Base-by-base conservation (phyloP, 371 early-diverging fungal genomes). In the Gilbertella persicaria region DNA sequence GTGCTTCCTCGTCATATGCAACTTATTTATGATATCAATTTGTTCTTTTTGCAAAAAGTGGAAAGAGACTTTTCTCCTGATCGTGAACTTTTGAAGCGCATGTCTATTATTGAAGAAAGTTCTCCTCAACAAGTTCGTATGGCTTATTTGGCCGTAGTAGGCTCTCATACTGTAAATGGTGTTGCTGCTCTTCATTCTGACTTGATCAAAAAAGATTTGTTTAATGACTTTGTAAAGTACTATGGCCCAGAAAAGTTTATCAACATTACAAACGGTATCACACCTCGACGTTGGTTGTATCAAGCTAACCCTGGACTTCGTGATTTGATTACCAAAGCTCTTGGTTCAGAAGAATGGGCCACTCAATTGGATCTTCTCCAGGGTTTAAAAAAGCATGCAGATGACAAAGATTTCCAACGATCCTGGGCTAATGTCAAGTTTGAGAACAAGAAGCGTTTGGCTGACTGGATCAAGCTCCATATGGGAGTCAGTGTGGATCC, bases 11-110 rank as follows among this genome's bases (percentile, higher is more conserved):
- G 96, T 51, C 93, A 93, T 70, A 83, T 96, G 92, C 85, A 89
- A 69, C 92, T 96, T 70, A 94, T 96, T 66, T 96, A 89, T 64
- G 96, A 95, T 67, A 90, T 96, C 83, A 96, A 96, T 69, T 73
- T 96, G 67, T 96, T 84, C 86, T 96, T 96, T 75, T 68, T 96
- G 58, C 96, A 96, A 76, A 73, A 78, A 46, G 94, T 96, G 12
- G 96, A 95, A 70, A 78, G 74, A 62, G 56, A 56, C 52, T 91
- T 75, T 77, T 92, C 93, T 20, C 78, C 78, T 53, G 94, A 96
- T 61, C 92, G 95, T 61, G 96, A 93, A 29, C 69, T 92, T 20
- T 78, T 95, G 49, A 80, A 84, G 53, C 83, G 85, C 55, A 82
- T 95, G 77, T 95, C 96, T 25, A 87, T 93, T 69, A 95, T 95